phyloP scores from a whole-genome alignment of 192 early-diverging fungal genomes.

The Chytriomyces sp. region DNA sequence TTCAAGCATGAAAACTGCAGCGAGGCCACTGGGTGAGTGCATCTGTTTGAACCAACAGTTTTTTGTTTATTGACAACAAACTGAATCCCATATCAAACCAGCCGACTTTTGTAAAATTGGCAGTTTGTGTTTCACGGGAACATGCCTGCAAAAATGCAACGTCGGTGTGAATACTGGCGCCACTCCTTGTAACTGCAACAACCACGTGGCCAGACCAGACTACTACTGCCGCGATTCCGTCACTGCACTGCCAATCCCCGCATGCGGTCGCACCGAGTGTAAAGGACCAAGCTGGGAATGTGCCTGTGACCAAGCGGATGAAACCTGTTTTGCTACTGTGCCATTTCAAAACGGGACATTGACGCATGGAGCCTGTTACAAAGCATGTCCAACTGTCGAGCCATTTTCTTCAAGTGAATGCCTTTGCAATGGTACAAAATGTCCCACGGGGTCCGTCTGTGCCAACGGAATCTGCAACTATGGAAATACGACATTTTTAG shows the following conservation, averaged over 20 bases:
- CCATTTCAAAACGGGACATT: neutral
- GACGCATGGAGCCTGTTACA: neutral
- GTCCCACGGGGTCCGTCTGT: neutral
- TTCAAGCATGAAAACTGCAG: neutral
- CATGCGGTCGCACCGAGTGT: neutral
- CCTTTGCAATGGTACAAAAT: neutral
- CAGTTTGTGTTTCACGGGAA: neutral
- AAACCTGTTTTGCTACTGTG: neutral
- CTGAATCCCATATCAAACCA: no score
- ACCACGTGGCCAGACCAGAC: neutral
- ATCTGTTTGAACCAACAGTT: no score
- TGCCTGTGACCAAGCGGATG: neutral
- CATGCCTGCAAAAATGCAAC: neutral
- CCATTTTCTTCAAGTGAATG: neutral
- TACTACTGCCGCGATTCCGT: neutral
- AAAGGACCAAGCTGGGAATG: neutral
- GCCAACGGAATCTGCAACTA: neutral
- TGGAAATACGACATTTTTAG: neutral
- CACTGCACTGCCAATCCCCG: neutral
- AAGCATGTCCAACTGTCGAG: neutral
- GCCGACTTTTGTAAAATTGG: neutral
- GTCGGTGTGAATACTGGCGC: neutral
- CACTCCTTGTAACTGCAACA: conserved; percentile 1
- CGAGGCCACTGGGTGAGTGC: neutral
- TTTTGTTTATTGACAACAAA: no score